Base-by-base conservation (phyloP, 2,329 filamentous ascomycete species). In the Alternaria sp. region DNA sequence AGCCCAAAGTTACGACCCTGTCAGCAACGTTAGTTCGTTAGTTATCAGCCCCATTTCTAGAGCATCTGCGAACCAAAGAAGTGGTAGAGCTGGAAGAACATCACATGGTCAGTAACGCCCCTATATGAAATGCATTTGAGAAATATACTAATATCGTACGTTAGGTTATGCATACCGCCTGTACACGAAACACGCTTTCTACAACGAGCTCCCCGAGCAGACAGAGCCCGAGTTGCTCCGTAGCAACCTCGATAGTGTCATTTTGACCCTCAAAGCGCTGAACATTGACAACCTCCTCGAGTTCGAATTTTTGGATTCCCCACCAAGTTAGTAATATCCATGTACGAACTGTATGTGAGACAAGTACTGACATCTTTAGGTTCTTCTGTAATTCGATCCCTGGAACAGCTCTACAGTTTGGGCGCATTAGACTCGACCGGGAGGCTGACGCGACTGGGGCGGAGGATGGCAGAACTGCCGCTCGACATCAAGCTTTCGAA, bases 111-210 rank as follows among this genome's bases (percentile, higher is more conserved):
- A 28, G 26, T 28, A 28, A 28, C 3, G 26, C 26, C 2, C 10
- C 26, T 28, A 1, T 28, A 28, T 3, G 5, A 28, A 28, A 1
- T 11, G n/a, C n/a, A n/a, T n/a, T n/a, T 28, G 26, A 28, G 26
- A 28, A 1, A 28, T 3, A 28, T 28, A 5, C 26, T 28, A 28
- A 28, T 28, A 5, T 28, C 26, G 26, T 9, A 91, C 92, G 0
- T 93, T 94, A 0, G 96, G 96, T 17, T 97, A 96, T 80, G 97
- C 93, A 76, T 98, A 97, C 82, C 86, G 95, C 0, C 82, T 99
- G 2, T 99, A 97, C 76, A 98, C 95, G 1, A 95, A 95, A 77
- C 96, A 91, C 84, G 92, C 93, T 0, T 97, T 93, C 79, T 93
- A 96, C 84, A 97, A 97, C 78, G 96, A 99, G 77, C 89, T 99